Conservation (phyloP, 1,284 basidiomycete genomes). For the Gomphus bonarii region DNA sequence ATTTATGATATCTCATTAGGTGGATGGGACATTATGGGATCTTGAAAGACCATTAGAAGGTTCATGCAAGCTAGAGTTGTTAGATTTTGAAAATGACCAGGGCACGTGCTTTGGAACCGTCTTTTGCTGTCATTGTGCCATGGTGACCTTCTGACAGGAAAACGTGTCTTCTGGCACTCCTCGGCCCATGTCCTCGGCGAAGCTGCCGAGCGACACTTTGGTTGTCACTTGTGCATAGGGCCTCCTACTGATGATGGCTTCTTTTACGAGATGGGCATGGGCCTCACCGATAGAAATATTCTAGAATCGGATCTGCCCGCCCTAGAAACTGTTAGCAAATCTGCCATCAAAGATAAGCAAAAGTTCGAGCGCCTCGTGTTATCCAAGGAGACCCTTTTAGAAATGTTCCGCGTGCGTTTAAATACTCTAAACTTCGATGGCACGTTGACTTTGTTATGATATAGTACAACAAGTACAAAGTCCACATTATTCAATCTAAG, state of each 20-base stretch:
- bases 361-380: slow-evolving; percentile 92
- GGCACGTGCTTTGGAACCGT: slow-evolving; percentile 32
- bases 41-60: slow-evolving; percentile 87
- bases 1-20: slow-evolving; percentile 34
- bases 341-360: slow-evolving; percentile 93
- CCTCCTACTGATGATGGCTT: slow-evolving; percentile 98
- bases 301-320: slow-evolving; percentile 76
- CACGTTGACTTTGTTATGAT: slow-evolving; percentile 12
- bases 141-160: slow-evolving; percentile 37
- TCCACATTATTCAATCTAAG: slow-evolving; percentile 91
- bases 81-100: slow-evolving; percentile 94
- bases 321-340: slow-evolving; percentile 84
- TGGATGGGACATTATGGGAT: slow-evolving; percentile 90
- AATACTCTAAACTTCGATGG: slow-evolving; percentile 19
- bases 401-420: slow-evolving; percentile 82
- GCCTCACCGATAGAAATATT: slow-evolving; percentile 47
- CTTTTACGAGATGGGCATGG: slow-evolving; percentile 97
- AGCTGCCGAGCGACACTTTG: slow-evolving; percentile 93
- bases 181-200: slow-evolving; percentile 99
- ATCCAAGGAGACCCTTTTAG: slow-evolving; percentile 86
- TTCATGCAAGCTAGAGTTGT: slow-evolving; percentile 72
- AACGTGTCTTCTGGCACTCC: slow-evolving; percentile 99
- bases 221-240: slow-evolving; percentile 94
- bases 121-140: background rate
- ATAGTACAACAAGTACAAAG: slow-evolving; percentile 99